Evolutionary conservation across 2,329 filamentous ascomycete genomes (phyloP).

Genomic region (Aureobasidium sp.): DNA sequence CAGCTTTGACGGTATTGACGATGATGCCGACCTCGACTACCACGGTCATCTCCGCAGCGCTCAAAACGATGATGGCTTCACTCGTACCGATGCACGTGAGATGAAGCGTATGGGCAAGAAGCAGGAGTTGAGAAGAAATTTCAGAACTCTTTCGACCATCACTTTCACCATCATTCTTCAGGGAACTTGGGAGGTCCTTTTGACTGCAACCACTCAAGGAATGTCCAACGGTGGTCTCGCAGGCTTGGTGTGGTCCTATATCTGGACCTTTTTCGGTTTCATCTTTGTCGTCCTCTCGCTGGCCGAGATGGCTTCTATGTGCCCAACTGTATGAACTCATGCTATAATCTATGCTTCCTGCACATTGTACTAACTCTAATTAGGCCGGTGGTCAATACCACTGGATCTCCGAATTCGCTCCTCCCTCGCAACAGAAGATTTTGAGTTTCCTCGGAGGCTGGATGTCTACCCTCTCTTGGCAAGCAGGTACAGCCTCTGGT

Average conservation of each 20-base stretch:
- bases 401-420: conserved; percentile 15
- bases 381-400: conserved; percentile 22
- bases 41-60: conserved; percentile 8
- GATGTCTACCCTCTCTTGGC: conserved; percentile 30
- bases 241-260: conserved; percentile 26
- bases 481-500: conserved; percentile 25
- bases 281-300: conserved; percentile 23
- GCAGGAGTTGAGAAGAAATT: conserved; percentile 33
- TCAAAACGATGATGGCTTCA: conserved; percentile 9
- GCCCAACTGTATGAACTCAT: conserved; percentile 13
- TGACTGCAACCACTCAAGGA: conserved; percentile 8
- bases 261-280: conserved; percentile 14
- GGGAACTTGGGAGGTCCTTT: conserved; percentile 11
- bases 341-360: not conserved
- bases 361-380: not conserved
- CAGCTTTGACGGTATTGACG: conserved; percentile 7
- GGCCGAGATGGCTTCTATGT: conserved; percentile 28
- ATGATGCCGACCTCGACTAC: conserved; percentile 4
- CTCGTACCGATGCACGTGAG: conserved; percentile 21
- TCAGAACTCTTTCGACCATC: conserved; percentile 11
- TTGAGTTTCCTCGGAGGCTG: conserved; percentile 23
- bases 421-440: conserved; percentile 14
- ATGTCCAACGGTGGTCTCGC: conserved; percentile 24
- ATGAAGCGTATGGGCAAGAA: conserved; percentile 41
- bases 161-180: conserved; percentile 11